Conservation (phyloP, 495 filamentous ascomycete genomes). For the Bacidia gigantensis region DNA sequence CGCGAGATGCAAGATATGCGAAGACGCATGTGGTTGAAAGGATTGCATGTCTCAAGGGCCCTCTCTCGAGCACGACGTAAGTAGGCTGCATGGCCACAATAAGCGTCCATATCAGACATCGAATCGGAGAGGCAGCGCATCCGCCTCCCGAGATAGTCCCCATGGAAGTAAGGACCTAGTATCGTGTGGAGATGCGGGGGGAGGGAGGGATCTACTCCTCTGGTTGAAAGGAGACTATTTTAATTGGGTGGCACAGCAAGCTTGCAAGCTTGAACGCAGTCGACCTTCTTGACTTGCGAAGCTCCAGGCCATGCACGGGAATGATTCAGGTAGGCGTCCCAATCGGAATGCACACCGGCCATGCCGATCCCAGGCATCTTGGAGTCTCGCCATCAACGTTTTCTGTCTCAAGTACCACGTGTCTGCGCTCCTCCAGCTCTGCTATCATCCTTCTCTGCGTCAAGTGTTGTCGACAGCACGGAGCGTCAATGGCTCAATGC, state of each 20-base stretch:
- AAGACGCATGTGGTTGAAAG: neutral
- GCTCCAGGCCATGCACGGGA: neutral
- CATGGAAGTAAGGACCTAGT: neutral
- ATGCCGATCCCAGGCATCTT: neutral
- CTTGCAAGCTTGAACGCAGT: neutral
- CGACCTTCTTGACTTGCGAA: neutral
- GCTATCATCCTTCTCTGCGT: too few species aligned
- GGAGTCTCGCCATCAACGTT: neutral
- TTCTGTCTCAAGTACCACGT: too few species aligned
- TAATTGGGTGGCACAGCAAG: neutral
- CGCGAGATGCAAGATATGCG: neutral
- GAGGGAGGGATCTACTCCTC: too few species aligned
- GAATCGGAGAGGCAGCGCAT: neutral
- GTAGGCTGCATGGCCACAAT: neutral
- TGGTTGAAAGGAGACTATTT: neutral
- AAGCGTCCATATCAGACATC: neutral
- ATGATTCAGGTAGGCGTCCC: neutral
- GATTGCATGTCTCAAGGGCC: too few species aligned
- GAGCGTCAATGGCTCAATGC: too few species aligned
- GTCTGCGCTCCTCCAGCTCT: too few species aligned
- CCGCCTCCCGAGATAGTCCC: slow-evolving; percentile 2
- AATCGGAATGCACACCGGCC: neutral
- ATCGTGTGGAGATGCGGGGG: neutral
- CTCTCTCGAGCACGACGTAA: neutral
- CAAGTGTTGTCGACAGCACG: too few species aligned